Evolutionary conservation across 768 basidiomycete genomes (phyloP).

Genomic region (Symmetrospora coprosmae): DNA sequence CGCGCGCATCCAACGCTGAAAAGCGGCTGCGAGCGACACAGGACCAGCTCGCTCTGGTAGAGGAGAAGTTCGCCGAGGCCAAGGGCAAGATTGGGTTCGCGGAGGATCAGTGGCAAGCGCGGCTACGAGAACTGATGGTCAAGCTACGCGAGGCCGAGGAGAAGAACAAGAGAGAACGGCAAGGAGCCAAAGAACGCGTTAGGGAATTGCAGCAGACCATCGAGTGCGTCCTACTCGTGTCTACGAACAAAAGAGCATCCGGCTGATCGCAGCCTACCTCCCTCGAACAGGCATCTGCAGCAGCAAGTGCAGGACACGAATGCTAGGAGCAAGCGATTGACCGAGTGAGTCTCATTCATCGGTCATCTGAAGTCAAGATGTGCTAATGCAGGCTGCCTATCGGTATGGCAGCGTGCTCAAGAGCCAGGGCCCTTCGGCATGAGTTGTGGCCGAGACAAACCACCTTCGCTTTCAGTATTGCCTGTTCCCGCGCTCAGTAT

Average conservation of each 20-base stretch:
- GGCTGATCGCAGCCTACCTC: no score
- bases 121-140: constrained; percentile 83
- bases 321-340: constrained; percentile 46
- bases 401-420: no score
- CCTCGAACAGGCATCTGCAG: constrained; percentile 62
- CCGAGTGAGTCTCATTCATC: constrained; percentile 32
- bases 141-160: constrained; percentile 71
- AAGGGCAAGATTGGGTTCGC: constrained; percentile 57
- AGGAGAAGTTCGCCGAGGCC: constrained; percentile 65
- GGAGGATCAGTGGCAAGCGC: constrained; percentile 81
- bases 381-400: no score
- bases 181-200: constrained; percentile 78
- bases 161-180: constrained; percentile 78
- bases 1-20: constrained; percentile 70
- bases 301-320: constrained; percentile 65
- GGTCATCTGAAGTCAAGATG: background rate
- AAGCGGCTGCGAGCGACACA: constrained; percentile 69
- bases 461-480: no score
- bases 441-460: no score
- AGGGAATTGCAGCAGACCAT: constrained; percentile 56
- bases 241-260: background rate
- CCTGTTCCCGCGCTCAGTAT: no score
- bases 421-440: no score
- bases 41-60: constrained; percentile 67
- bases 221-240: constrained; percentile 43